phyloP scores from a whole-genome alignment of 306 rosid genomes.

The Carpinus fangiana region DNA sequence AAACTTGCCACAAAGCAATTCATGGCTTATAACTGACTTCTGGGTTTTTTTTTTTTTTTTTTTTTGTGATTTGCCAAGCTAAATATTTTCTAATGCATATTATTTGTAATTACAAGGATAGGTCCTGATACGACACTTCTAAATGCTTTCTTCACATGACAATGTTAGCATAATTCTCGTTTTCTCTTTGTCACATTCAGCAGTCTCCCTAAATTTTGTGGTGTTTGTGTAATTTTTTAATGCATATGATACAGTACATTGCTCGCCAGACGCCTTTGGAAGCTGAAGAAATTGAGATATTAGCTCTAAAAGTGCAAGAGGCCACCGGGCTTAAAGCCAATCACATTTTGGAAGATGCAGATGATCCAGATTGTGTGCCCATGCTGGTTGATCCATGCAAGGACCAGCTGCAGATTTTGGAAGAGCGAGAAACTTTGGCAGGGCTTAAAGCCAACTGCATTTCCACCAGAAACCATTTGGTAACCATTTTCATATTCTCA shows the following conservation, averaged over 20 bases:
- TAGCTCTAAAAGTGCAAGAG: conserved; percentile 48
- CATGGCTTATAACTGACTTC: not conserved
- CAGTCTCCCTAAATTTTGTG: not conserved
- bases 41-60: not conserved
- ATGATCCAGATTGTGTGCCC: conserved; percentile 38
- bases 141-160: not conserved
- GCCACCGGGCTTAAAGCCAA: not conserved
- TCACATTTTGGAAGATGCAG: conserved; percentile 8
- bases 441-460: conserved; percentile 59
- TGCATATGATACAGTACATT: conserved; percentile 53
- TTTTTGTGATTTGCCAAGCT: not conserved
- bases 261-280: conserved; percentile 57
- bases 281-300: conserved; percentile 72
- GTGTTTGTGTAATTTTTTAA: conserved; percentile 17
- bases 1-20: not conserved
- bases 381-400: conserved; percentile 47
- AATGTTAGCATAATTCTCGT: not conserved
- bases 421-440: conserved; percentile 64
- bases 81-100: not conserved
- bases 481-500: not conserved
- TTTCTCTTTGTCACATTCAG: not conserved
- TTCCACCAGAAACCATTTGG: conserved; percentile 58
- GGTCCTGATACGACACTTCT: not conserved
- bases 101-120: not conserved
- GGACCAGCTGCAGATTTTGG: conserved; percentile 64